Base-by-base conservation (phyloP, 2,329 filamentous ascomycete species). In the Didymella lethalis region DNA sequence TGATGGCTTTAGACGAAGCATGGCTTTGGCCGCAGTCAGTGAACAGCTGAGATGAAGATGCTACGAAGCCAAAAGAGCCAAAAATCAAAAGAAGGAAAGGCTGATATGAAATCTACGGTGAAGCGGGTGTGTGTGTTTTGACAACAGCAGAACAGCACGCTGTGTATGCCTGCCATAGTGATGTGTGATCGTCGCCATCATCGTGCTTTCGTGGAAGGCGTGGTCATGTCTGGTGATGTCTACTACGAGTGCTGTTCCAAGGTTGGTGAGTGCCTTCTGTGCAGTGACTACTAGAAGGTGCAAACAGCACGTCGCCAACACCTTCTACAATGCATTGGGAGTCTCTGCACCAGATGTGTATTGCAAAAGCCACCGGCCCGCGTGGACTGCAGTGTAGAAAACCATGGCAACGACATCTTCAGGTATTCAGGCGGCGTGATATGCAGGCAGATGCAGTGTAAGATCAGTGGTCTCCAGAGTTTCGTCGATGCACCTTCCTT, bases 1-100 rank as follows among this genome's bases (percentile, higher is more conserved):
- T 45, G 76, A 74, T 1, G 74, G 70, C 26, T 68, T 68, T 20
- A 73, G 66, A 45, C 76, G 75, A 58, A 78, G 62, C 76, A 78
- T 78, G 40, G 23, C 54, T 50, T 49, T 47, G 16, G n/a, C 20
- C 34, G 46, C 32, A 43, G 63, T 51, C 31, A 53, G 57, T 60
- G 25, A 58, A 48, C 61, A 51, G 50, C 45, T 36, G 48, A 57
- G 26, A 60, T 55, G 57, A 54, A 41, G 47, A 62, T 61, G 50
- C 41, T 41, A 49, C 14, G 34, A 47, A 59, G 48, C 50, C 64
- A 34, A 47, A 44, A 52, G 34, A 36, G 12, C 31, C 31, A 32
- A 32, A 32, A 16, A 44, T 26, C 43, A 50, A 51, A 56, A 53
- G 12, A 26, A 36, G 20, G 28, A 40, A 34, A 49, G 46, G 23